Conservation (phyloP, 305 asterid species). For the Fraxinus platypoda region DNA sequence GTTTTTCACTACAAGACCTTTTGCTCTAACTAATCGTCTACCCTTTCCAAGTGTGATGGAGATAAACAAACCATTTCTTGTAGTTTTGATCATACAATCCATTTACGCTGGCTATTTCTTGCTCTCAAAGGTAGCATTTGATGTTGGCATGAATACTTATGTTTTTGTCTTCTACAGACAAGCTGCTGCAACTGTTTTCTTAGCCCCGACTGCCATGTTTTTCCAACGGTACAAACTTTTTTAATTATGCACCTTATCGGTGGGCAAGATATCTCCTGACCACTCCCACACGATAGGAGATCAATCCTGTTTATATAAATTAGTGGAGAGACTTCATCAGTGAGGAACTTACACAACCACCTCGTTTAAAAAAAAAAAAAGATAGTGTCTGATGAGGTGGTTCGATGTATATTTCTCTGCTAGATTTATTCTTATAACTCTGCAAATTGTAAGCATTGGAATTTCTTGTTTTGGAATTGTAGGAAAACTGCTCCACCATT, state of each 20-base stretch:
- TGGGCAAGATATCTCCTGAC: too few relatives aligned
- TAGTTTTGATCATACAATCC: constrained; percentile 45
- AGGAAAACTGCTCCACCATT: constrained; percentile 83
- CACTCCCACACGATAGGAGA: too few relatives aligned
- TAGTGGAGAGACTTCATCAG: not conserved
- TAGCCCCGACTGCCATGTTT: constrained; percentile 65
- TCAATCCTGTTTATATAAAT: too few relatives aligned
- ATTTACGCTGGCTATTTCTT: constrained; percentile 78
- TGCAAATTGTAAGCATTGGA: not conserved
- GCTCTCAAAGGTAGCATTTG: constrained; percentile 79
- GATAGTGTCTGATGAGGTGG: not conserved
- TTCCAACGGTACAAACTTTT: constrained; percentile 44
- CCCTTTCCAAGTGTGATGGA: constrained; percentile 28
- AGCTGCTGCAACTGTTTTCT: constrained; percentile 73
- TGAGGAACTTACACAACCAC: not conserved
- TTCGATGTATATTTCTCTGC: not conserved
- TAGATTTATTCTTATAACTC: not conserved
- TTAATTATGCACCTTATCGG: too few relatives aligned
- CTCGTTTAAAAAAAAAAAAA: too few relatives aligned
- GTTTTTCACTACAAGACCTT: not conserved
- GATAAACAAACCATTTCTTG: constrained; percentile 38
- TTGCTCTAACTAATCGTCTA: not conserved
- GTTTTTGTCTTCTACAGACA: constrained; percentile 90
- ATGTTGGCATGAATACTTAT: constrained; percentile 77
- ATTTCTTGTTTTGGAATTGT: constrained; percentile 6